Evolutionary conservation across 768 basidiomycete species (phyloP).

Genomic region (Boletellus emodensis): DNA sequence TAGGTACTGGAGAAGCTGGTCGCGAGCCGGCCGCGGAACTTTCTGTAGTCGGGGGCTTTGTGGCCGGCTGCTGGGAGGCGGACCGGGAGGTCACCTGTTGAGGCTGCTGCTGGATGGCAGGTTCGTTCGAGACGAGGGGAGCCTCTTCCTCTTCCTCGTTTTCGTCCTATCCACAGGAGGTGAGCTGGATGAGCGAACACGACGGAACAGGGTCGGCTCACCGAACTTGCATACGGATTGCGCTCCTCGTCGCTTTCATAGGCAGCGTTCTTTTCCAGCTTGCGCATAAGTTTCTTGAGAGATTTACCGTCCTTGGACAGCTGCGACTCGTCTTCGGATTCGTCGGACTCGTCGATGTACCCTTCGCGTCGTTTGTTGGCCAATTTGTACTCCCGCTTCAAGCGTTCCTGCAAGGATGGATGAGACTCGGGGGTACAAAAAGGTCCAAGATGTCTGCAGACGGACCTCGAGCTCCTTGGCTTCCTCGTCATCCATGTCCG

Average conservation of each 20-base stretch:
- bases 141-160: constrained; percentile 75
- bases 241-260: constrained; percentile 80
- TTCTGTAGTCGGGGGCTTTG: constrained; percentile 32
- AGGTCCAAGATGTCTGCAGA: neutral
- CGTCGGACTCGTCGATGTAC: constrained; percentile 70
- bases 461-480: constrained; percentile 76
- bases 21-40: constrained; percentile 41
- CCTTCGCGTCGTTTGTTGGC: constrained; percentile 74
- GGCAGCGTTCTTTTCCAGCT: constrained; percentile 74
- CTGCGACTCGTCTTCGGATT: constrained; percentile 59
- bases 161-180: constrained; percentile 43
- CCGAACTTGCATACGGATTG: constrained; percentile 80
- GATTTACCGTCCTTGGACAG: constrained; percentile 69
- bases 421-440: neutral
- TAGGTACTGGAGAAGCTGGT: constrained; percentile 49
- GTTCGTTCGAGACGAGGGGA: constrained; percentile 37
- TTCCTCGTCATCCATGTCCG: constrained; percentile 78
- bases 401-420: constrained; percentile 54
- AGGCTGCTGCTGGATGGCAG: constrained; percentile 41
- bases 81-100: constrained; percentile 45
- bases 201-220: constrained; percentile 32
- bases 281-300: constrained; percentile 83
- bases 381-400: constrained; percentile 75
- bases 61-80: constrained; percentile 34
- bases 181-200: neutral